Evolutionary conservation across 2,329 filamentous ascomycete species (phyloP), one percentile per base, ranked within the genome.

Genomic region (Colletotrichum sp.): DNA sequence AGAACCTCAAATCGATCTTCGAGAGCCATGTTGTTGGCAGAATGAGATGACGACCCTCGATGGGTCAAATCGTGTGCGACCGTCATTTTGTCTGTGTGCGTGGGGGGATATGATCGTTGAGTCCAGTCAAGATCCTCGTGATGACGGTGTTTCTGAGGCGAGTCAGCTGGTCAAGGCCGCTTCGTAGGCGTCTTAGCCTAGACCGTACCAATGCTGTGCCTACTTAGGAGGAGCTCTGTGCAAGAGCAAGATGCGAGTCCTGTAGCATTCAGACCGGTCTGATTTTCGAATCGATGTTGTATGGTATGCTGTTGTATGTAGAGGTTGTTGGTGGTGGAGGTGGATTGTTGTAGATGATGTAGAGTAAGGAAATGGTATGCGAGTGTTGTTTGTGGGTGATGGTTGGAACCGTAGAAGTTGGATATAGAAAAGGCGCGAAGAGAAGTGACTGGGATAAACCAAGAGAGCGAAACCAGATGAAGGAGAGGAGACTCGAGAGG

Each of bases 1-100:
- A 99, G 88, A 71, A 99, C 93, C 86, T 99, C 96, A 84, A 98
- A 99, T 80, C 96, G 93, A 83, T 99, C 97, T 84, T 98, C 96
- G 70, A 99, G 92, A 70, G 92, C 91, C 86, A 93, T 81, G 55
- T 84, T 86, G 68, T 85, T 84, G 76, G 88, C 85, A 84, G 86
- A 83, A 86, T 90, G 82, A 84, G 88, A 87, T 72, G 90, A 88
- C 80, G 92, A 91, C 84, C 92, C 92, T 83, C 94, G 92, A 81
- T 93, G 92, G 85, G 93, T 90, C 81, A 92, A 87, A 82, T 96
- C 95, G 84, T 93, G 93, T 82, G 92, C 90, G 85, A 95, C 92
- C 61, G 94, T 95, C 95, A 98, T 98, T 80, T 82, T 92, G 80
- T 77, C 75, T 72, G 57, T 38, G 26, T 34, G 34, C 43, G 36